Evolutionary conservation across 2,329 filamentous ascomycete genomes (phyloP).

Genomic region (Colletotrichum spinosum): DNA sequence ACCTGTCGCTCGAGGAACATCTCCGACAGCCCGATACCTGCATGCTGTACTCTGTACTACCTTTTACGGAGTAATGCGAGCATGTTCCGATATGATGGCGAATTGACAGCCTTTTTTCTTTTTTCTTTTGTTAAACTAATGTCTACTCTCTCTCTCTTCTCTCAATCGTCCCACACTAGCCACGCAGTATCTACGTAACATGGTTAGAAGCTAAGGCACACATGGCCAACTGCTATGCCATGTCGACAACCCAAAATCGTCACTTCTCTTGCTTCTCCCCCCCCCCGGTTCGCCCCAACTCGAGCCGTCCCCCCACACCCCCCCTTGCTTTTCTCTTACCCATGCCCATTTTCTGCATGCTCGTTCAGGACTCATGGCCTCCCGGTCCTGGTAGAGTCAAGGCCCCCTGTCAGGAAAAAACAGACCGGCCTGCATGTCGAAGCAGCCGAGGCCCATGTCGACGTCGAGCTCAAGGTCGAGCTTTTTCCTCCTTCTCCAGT

Average conservation of each 20-base stretch:
- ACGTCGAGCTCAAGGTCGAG: slow-evolving; percentile 32
- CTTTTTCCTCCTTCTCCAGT: slow-evolving; percentile 32
- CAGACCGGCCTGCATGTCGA: slow-evolving; percentile 34
- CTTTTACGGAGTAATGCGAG: too few species aligned
- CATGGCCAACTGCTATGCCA: background rate
- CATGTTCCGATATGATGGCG: too few species aligned
- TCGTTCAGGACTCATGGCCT: slow-evolving; percentile 29
- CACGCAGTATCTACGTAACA: slow-evolving; percentile 9
- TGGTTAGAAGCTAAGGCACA: slow-evolving; percentile 1
- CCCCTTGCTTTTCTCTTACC: slow-evolving; percentile 42
- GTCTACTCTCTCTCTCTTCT: background rate
- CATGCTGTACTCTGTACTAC: background rate
- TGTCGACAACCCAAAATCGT: slow-evolving; percentile 16
- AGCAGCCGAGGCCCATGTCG: slow-evolving; percentile 24
- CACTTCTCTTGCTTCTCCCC: slow-evolving; percentile 16
- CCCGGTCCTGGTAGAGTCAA: slow-evolving; percentile 31
- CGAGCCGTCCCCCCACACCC: slow-evolving; percentile 30
- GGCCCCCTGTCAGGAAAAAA: slow-evolving; percentile 38
- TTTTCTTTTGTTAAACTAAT: too few species aligned
- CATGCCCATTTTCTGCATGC: slow-evolving; percentile 41
- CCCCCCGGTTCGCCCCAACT: slow-evolving; percentile 34
- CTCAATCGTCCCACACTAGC: slow-evolving; percentile 5
- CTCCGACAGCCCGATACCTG: slow-evolving; percentile 14
- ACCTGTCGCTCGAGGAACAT: slow-evolving; percentile 15
- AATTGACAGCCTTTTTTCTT: too few species aligned